Evolutionary conservation across 805 yeast species (phyloP), one percentile per base, ranked within the genome.

Genomic region (Spathaspora sp.): DNA sequence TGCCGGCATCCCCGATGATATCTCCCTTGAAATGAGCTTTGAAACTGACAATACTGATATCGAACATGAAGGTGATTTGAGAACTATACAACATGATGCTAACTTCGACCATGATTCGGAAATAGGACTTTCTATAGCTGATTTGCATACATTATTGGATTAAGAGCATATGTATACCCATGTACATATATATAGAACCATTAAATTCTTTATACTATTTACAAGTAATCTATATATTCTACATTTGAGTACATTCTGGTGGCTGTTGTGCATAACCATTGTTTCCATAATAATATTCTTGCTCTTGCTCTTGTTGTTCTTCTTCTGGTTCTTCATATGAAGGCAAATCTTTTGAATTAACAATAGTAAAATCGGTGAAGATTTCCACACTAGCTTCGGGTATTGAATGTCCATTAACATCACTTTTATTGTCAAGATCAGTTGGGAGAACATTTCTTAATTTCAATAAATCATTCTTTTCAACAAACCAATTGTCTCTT

Each of bases 401-500:
- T 47, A 68, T 58, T 58, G 32, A 61, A 48, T 49, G 66, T 69
- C 44, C 56, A 63, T 43, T 53, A 55, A 6, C 57, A 43, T 62
- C 69, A 10, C 42, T 51, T 46, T 62, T 63, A 47, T 56, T 63
- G n/a, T 57, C 55, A 42, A 69, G 58, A 1, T 61, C 68, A 52
- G 52, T 66, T 3, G 88, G 91, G 47, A 87, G 68, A 18, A 85
- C 69, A 52, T 81, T 79, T 56, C 71, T 75, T 49, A 87, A 69
- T 54, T 76, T 79, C 20, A 67, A 52, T 3, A 85, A 49, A 61
- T 90, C 97, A 52, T 82, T 76, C 59, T 78, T 80, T 64, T 90
- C 97, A 57, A 81, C 67, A 60, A 85, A 85, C 97, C 97, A 91
- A 60, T 85, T 80, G 66, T 90, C 96, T 35, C 77, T 76, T 1